Evolutionary conservation across 2,329 filamentous ascomycete genomes (phyloP), one percentile per base, ranked within the genome.

Genomic region (Parascedosporium putredinis): DNA sequence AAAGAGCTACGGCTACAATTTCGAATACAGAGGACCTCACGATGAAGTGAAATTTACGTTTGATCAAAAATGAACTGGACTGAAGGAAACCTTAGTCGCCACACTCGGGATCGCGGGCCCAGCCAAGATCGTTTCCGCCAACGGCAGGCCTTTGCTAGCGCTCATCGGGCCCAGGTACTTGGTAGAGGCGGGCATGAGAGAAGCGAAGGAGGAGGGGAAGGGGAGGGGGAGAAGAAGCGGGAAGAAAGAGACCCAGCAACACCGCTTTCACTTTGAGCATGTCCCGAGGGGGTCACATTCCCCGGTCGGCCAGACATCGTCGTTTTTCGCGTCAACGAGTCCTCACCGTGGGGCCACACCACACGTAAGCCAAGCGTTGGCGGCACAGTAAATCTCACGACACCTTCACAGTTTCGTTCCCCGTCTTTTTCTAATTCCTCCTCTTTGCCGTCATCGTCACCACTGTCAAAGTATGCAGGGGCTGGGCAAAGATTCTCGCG

Each of bases 11-110:
- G n/a, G n/a, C 27, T 7, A 31, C 6, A 31, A 31, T 2, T 12
- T 12, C 8, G 18, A 18, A 5, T 24, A 6, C 23, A 7, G 6
- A 44, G 23, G 14, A 12, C 23, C 5, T 29, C 20, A 45, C 14
- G 7, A 45, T 45, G n/a, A 12, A 44, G 16, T 10, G 10, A 23
- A 44, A 44, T 9, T 9, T 12, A 36, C 1, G 18, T 24, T 45
- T 29, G 2, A 24, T 18, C 23, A 25, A 55, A 27, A 38, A 71
- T 71, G 68, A 71, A 71, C 54, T 69, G 69, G 67, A 70, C 63
- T 2, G 65, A 66, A 53, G 65, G 66, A 8, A 53, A 58, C 29
- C 62, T 68, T 20, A 59, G 65, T 40, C 65, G 67, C 7, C 61
- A 69, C 51, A 60, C 62, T 23, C 60, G 60, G 31, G 59, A 60